Percentiles rank a stretch among this genome's conserved stretches.
Evolutionary conservation across 345 rosid genomes (phyloP).

Genomic region (Erodium maritimum): DNA sequence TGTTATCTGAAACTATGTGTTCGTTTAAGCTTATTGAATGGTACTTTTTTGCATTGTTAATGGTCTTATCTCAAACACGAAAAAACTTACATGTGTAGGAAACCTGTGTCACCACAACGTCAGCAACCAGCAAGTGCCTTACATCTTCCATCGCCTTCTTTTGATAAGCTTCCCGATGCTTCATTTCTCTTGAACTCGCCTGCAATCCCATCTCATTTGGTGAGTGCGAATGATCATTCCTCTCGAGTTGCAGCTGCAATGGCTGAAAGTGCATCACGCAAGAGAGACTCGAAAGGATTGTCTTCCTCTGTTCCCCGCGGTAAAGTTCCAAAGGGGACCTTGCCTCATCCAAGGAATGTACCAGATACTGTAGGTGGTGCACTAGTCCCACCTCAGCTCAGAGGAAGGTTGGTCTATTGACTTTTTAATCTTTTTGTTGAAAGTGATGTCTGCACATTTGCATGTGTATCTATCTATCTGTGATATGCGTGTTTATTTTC

Average conservation of each 20-base stretch:
- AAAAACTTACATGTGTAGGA: constrained; percentile 17
- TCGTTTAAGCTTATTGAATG: not conserved
- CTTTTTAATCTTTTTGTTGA: not conserved
- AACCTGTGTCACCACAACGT: constrained; percentile 9
- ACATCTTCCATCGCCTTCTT: constrained; percentile 7
- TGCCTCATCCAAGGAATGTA: constrained; percentile 36
- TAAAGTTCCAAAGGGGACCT: constrained; percentile 52
- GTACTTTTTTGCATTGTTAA: not conserved
- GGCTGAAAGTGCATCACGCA: constrained; percentile 53
- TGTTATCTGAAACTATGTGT: not conserved
- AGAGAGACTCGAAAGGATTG: constrained; percentile 40
- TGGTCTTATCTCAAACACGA: not conserved
- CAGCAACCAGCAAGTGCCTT: constrained; percentile 14
- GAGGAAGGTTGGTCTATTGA: constrained; percentile 48
- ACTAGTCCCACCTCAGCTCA: constrained; percentile 80
- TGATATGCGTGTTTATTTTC: not conserved
- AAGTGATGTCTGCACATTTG: not conserved
- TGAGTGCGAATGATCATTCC: constrained; percentile 43
- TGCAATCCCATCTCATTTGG: constrained; percentile 9
- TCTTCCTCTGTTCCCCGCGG: constrained; percentile 31
- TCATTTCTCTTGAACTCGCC: constrained; percentile 57
- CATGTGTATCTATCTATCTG: not conserved
- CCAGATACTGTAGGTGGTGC: constrained; percentile 52
- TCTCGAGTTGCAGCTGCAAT: constrained; percentile 68
- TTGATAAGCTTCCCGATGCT: constrained; percentile 75